Conservation (phyloP, 202 grass and related monocot genomes). For the Bolboschoenoplectus hybrid region DNA sequence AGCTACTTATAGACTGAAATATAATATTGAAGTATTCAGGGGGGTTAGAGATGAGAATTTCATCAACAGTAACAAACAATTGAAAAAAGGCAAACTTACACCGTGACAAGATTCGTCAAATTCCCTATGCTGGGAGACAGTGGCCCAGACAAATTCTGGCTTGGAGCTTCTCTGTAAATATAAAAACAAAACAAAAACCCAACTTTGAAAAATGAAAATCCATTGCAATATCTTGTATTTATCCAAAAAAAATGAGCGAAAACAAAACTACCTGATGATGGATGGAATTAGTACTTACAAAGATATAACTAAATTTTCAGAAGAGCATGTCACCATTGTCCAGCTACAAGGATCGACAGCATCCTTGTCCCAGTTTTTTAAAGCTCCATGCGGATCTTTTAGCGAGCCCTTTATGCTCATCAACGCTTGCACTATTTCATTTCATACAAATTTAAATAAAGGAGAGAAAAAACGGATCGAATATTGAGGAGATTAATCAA, state of each 20-base stretch:
- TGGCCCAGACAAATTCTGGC: slow-evolving; percentile 68
- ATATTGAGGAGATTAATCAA: neutral
- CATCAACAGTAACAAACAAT: slow-evolving; percentile 9
- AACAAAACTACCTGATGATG: neutral
- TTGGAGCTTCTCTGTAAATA: slow-evolving; percentile 59
- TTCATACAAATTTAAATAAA: slow-evolving; percentile 28
- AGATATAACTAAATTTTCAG: slow-evolving; percentile 55
- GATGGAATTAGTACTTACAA: slow-evolving; percentile 47
- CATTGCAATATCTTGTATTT: neutral
- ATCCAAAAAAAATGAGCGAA: neutral
- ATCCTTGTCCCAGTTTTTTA: slow-evolving; percentile 84
- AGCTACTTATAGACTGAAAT: neutral
- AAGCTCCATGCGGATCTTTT: slow-evolving; percentile 66
- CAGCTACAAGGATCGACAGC: slow-evolving; percentile 90
- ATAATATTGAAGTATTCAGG: slow-evolving; percentile 17
- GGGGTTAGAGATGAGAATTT: slow-evolving; percentile 7
- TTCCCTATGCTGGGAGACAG: slow-evolving; percentile 78
- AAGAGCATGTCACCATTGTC: slow-evolving; percentile 71
- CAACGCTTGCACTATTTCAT: slow-evolving; percentile 69
- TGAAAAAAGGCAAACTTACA: slow-evolving; percentile 54
- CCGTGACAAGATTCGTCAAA: slow-evolving; percentile 71
- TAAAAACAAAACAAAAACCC: neutral
- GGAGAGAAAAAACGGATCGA: slow-evolving; percentile 17
- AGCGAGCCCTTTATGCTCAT: slow-evolving; percentile 72
- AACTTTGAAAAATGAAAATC: neutral